Base-by-base conservation (phyloP, 108 stramenopile species). In the Cylindrotheca closterium region DNA sequence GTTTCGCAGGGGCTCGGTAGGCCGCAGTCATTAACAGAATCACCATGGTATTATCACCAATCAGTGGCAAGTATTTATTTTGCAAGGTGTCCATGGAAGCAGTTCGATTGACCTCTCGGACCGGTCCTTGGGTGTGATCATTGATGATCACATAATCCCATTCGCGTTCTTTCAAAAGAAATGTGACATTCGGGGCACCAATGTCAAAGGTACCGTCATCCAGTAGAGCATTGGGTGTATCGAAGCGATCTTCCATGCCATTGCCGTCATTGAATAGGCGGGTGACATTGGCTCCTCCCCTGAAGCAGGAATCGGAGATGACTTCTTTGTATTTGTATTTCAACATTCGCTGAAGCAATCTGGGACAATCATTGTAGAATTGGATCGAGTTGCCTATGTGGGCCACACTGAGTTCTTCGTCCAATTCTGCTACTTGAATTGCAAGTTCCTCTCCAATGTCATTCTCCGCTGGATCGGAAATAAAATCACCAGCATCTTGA, bases 71-170 rank as follows among this genome's bases (percentile, higher is more conserved):
- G 33, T 89, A 93, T 1, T 73, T 42, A 26, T 66, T 29, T 17
- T 69, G 19, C 27, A 93, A 68, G 10, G 50, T 60, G 2, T 57
- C 55, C 21, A 63, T 42, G 12, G 84, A 51, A 63, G 63, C 63
- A 30, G 73, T 33, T 22, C 86, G 72, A 8, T 60, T 66, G 0
- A 31, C 58, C 3, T 29, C 8, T 45, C 87, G 78, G 8, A 79
- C 86, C 1, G 88, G 86, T 15, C 70, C 70, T 65, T 93, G 84
- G 1, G 84, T 89, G 51, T 88, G 72, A 62, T 93, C 91, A 56
- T 93, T 93, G 60, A 93, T 70, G 8, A 93, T 62, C 0, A 89
- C 60, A 63, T 80, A 82, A 60, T 93, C 84, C 81, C 77, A 84
- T 5, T 58, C 30, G n/a, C 30, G 33, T 3, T 47, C 25, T 27